phyloP scores from a whole-genome alignment of 2,329 filamentous ascomycete species.

The Fusarium sp. region DNA sequence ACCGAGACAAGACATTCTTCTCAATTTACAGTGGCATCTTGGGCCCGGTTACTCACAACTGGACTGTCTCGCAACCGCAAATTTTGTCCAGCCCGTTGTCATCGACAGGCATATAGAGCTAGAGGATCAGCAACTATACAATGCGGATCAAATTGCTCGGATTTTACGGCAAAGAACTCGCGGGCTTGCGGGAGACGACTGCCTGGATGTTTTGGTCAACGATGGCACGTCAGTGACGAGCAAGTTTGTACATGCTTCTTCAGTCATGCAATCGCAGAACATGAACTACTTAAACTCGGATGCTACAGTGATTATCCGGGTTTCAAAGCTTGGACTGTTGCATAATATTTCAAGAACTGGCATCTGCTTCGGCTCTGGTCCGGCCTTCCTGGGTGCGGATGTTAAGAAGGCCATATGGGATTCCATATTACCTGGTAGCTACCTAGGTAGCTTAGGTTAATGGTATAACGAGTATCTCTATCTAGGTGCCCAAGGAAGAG shows the following conservation, averaged over 20 bases:
- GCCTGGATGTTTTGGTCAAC: not conserved
- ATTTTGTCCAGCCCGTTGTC: not conserved
- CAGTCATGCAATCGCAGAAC: not conserved
- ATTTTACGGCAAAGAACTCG: not conserved
- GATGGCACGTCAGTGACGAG: not conserved
- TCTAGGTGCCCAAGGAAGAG: too few relatives aligned
- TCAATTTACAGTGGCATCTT: not conserved
- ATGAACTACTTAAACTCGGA: not conserved
- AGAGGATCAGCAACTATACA: not conserved
- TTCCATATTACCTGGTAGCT: not conserved
- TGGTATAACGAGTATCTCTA: not conserved
- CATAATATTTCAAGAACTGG: not conserved
- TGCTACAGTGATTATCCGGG: not conserved
- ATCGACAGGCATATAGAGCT: not conserved
- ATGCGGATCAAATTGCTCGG: not conserved
- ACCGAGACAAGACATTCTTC: not conserved
- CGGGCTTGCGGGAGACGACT: not conserved
- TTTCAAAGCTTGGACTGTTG: not conserved
- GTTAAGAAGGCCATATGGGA: not conserved
- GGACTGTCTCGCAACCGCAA: not conserved
- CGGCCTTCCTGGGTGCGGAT: not conserved
- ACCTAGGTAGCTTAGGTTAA: not conserved
- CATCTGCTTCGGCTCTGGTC: not conserved
- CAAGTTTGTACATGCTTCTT: not conserved
- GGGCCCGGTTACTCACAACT: not conserved